These are phyloP conservation scores for Protomyces arabidopsidicola DNA, from an alignment of 1,139 yeast species.

Conservation along the genomic window DNA sequence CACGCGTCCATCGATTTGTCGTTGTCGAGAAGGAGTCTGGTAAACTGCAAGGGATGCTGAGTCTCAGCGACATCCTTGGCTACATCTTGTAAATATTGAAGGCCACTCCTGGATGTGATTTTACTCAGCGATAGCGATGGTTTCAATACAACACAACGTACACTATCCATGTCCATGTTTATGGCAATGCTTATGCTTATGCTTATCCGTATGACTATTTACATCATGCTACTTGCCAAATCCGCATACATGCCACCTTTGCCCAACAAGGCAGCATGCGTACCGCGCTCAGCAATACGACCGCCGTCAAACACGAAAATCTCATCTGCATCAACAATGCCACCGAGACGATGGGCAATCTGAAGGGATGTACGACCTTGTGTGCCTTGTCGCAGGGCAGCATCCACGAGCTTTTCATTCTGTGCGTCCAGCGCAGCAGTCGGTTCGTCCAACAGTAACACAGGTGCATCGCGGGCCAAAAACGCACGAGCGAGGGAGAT, in stretches of 20 bases:
- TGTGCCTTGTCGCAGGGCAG: neutral
- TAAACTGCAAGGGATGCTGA: slow-evolving; percentile 71
- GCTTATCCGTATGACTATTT: neutral
- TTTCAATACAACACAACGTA: too few relatives aligned
- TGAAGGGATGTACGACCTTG: slow-evolving; percentile 60
- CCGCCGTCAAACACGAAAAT: slow-evolving; percentile 72
- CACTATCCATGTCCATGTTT: too few relatives aligned
- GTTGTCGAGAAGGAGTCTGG: slow-evolving; percentile 77
- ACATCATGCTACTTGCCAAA: neutral
- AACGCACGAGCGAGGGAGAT: slow-evolving; percentile 72
- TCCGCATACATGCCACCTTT: slow-evolving; percentile 36
- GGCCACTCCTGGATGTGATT: neutral
- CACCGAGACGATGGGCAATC: slow-evolving; percentile 74
- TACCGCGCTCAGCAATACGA: slow-evolving; percentile 60
- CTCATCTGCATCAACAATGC: slow-evolving; percentile 67
- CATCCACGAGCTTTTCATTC: neutral
- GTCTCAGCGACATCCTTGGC: slow-evolving; percentile 83
- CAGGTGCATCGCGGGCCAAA: slow-evolving; percentile 62
- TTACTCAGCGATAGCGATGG: too few relatives aligned
- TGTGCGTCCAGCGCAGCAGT: neutral
- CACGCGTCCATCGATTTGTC: slow-evolving; percentile 85
- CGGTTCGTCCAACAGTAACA: slow-evolving; percentile 63
- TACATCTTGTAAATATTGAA: slow-evolving; percentile 47
- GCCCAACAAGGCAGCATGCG: slow-evolving; percentile 52
- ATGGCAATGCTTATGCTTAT: too few relatives aligned